Conservation (phyloP, 2,329 filamentous ascomycete genomes). For the Cladophialophora exuberans region DNA sequence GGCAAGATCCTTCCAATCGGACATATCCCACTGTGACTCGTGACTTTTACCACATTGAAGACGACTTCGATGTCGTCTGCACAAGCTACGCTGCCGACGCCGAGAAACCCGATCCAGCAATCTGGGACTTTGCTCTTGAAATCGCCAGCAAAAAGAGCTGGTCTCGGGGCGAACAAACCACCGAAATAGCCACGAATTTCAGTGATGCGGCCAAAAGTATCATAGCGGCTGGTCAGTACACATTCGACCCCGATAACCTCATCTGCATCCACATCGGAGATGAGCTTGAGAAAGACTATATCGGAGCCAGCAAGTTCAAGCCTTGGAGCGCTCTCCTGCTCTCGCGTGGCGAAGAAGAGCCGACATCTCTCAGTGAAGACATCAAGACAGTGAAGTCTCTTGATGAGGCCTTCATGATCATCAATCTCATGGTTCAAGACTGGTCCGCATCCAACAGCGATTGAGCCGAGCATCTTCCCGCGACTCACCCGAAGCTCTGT, state of each 20-base stretch:
- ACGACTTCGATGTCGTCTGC: slow-evolving; percentile 49
- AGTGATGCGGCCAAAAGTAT: slow-evolving; percentile 15
- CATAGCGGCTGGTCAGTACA: slow-evolving; percentile 19
- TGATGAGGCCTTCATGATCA: slow-evolving; percentile 23
- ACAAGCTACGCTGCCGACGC: slow-evolving; percentile 51
- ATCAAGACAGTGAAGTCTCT: slow-evolving; percentile 23
- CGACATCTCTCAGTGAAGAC: neutral
- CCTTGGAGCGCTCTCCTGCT: slow-evolving; percentile 43
- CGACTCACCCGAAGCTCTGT: no score
- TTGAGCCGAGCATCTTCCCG: neutral
- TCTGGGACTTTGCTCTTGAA: slow-evolving; percentile 44
- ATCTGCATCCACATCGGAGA: slow-evolving; percentile 49
- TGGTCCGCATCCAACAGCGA: slow-evolving; percentile 1
- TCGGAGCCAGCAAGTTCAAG: slow-evolving; percentile 43
- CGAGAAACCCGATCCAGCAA: slow-evolving; percentile 47
- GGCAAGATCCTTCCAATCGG: neutral
- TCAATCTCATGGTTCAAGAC: slow-evolving; percentile 26
- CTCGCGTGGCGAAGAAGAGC: slow-evolving; percentile 30
- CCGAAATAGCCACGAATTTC: slow-evolving; percentile 8
- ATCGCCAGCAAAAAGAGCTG: slow-evolving; percentile 16
- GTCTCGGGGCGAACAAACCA: slow-evolving; percentile 20
- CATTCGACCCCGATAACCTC: slow-evolving; percentile 9
- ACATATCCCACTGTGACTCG: neutral
- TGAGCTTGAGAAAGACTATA: slow-evolving; percentile 47
- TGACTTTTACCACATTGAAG: slow-evolving; percentile 17